These are phyloP conservation scores for Croton laevigatus DNA, from an alignment of 441 rosid species.

Conservation along the genomic window DNA sequence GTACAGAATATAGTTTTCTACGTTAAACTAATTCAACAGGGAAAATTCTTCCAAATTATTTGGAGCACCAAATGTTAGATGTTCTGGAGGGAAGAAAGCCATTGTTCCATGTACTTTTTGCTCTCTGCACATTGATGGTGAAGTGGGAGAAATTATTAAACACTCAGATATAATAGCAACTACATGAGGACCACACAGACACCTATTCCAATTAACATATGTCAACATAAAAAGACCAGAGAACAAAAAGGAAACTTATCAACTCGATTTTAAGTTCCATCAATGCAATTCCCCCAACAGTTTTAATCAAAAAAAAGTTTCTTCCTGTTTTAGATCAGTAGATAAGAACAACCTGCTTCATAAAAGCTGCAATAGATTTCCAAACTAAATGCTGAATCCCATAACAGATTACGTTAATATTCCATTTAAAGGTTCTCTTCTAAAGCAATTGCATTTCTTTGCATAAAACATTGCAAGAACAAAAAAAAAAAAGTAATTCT, in stretches of 20 bases:
- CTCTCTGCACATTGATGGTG: conserved; percentile 38
- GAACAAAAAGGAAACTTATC: too few relatives aligned
- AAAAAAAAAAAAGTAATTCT: not conserved
- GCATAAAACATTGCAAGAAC: not conserved
- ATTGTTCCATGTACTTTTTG: conserved; percentile 54
- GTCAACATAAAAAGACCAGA: not conserved
- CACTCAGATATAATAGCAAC: conserved; percentile 2
- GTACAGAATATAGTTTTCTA: conserved; percentile 20
- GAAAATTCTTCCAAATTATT: conserved; percentile 16
- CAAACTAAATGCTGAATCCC: not conserved
- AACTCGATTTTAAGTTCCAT: too few relatives aligned
- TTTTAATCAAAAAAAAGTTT: too few relatives aligned
- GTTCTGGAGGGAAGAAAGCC: conserved; percentile 55
- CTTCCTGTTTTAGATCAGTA: not conserved
- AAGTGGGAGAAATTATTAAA: not conserved
- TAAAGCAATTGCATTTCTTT: conserved; percentile 7
- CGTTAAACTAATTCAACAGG: conserved; percentile 11
- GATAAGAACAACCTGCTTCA: not conserved
- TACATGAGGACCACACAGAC: not conserved
- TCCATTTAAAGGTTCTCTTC: not conserved
- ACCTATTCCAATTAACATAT: not conserved
- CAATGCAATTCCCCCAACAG: too few relatives aligned
- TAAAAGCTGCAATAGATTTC: not conserved
- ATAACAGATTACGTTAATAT: not conserved
- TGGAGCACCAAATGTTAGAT: conserved; percentile 22